These are phyloP conservation scores for Ramaria sp. DNA, from an alignment of 768 basidiomycete species.

Conservation along the genomic window DNA sequence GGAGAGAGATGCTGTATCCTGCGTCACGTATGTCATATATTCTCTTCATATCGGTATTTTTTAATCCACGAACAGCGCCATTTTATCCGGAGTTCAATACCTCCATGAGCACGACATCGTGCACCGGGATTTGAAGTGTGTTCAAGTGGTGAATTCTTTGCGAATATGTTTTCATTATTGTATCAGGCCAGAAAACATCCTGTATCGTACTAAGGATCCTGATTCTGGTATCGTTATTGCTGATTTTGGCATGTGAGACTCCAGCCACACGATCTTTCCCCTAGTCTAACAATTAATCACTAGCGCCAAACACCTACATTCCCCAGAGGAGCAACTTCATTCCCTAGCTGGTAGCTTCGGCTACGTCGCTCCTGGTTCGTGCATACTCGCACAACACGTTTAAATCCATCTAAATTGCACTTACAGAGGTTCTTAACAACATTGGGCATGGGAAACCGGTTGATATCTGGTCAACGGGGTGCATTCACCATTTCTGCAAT, in stretches of 20 bases:
- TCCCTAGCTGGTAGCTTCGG: slow-evolving; percentile 75
- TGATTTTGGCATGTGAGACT: slow-evolving; percentile 88
- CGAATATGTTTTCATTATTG: background rate
- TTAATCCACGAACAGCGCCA: slow-evolving; percentile 38
- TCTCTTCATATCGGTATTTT: background rate
- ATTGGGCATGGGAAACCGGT: slow-evolving; percentile 86
- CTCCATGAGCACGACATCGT: slow-evolving; percentile 90
- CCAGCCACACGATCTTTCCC: background rate
- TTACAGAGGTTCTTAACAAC: slow-evolving; percentile 57
- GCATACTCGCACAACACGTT: background rate
- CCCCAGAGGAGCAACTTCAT: slow-evolving; percentile 57
- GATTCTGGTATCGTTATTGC: slow-evolving; percentile 88
- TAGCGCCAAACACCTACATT: slow-evolving; percentile 76
- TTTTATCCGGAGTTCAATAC: slow-evolving; percentile 79
- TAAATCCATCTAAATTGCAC: background rate
- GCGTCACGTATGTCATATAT: slow-evolving; percentile 45
- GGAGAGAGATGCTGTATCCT: slow-evolving; percentile 77
- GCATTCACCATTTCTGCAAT: slow-evolving; percentile 16
- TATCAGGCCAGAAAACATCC: slow-evolving; percentile 87
- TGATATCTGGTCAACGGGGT: slow-evolving; percentile 93
- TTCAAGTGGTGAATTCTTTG: slow-evolving; percentile 4
- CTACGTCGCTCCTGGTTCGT: slow-evolving; percentile 67
- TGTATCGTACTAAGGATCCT: slow-evolving; percentile 69
- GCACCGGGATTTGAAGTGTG: slow-evolving; percentile 89
- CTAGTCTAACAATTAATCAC: background rate